These are phyloP conservation scores for Ophiostoma perfectum DNA, from an alignment of 2,329 filamentous ascomycete species.

Conservation along the genomic window DNA sequence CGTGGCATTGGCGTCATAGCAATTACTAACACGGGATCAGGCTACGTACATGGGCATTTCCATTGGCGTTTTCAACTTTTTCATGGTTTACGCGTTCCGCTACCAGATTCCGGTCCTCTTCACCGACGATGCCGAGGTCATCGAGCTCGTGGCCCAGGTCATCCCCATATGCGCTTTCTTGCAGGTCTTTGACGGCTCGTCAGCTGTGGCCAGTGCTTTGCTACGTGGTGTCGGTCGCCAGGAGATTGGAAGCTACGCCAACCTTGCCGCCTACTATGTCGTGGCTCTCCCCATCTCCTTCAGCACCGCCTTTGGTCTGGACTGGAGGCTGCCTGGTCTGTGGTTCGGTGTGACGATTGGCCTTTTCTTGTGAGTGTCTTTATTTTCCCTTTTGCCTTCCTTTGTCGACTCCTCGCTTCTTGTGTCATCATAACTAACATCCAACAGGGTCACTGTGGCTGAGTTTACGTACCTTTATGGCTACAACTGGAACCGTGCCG, in stretches of 20 bases:
- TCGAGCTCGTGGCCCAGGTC: slow-evolving; percentile 60
- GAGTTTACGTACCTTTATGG: slow-evolving; percentile 49
- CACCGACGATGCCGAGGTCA: slow-evolving; percentile 66
- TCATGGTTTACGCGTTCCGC: slow-evolving; percentile 62
- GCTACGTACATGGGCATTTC: slow-evolving; percentile 59
- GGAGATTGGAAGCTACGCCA: slow-evolving; percentile 83
- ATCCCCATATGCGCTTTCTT: slow-evolving; percentile 81
- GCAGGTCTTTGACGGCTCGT: slow-evolving; percentile 81
- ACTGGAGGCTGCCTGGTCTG: slow-evolving; percentile 72
- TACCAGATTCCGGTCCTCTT: slow-evolving; percentile 72
- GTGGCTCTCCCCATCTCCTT: slow-evolving; percentile 82
- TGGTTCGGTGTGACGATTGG: slow-evolving; percentile 77
- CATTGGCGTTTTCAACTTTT: slow-evolving; percentile 74
- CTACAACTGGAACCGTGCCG: slow-evolving; percentile 52
- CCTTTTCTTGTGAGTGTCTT: slow-evolving; percentile 50
- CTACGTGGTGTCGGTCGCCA: slow-evolving; percentile 83
- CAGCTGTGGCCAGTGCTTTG: slow-evolving; percentile 75
- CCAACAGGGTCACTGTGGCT: slow-evolving; percentile 43
- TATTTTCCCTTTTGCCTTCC: background rate
- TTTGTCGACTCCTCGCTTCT: slow-evolving; percentile 16
- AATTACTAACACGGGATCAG: background rate
- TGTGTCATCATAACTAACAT: slow-evolving; percentile 16
- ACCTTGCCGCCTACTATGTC: slow-evolving; percentile 78
- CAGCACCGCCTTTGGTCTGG: slow-evolving; percentile 66
- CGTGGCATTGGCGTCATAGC: slow-evolving; percentile 37